Percentiles rank a stretch among this genome's conserved stretches.
Evolutionary conservation across 148 eudicot genomes (phyloP).

Genomic region (Fagopyrum homotropicum): DNA sequence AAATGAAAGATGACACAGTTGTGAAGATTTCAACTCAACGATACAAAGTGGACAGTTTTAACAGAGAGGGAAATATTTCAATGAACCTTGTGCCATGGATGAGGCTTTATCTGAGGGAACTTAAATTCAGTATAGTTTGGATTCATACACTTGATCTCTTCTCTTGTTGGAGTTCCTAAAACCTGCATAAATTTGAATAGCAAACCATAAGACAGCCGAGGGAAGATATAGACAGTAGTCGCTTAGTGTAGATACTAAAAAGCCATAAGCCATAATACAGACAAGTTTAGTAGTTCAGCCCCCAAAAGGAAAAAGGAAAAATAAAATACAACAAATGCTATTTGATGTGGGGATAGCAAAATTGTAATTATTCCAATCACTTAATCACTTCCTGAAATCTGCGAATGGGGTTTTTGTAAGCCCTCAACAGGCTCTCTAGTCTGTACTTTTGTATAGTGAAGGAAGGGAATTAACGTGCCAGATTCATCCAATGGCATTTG

Average conservation of each 20-base stretch:
- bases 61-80: background rate
- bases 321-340: background rate
- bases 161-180: constrained; percentile 82
- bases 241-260: background rate
- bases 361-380: background rate
- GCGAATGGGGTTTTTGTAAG: background rate
- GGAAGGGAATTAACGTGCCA: background rate
- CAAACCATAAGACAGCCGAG: background rate
- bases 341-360: background rate
- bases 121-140: constrained; percentile 97
- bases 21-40: background rate
- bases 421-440: constrained; percentile 1
- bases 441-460: background rate
- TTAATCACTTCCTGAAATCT: background rate
- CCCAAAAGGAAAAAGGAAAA: background rate
- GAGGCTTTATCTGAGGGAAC: constrained; percentile 97
- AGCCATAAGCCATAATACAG: background rate
- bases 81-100: constrained; percentile 96
- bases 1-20: background rate
- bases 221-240: background rate
- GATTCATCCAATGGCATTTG: background rate
- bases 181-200: constrained; percentile 11
- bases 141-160: constrained; percentile 97
- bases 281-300: background rate
- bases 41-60: background rate